These are phyloP conservation scores for Eucalyptus microcorys DNA, from an alignment of 345 rosid species.

Conservation along the genomic window DNA sequence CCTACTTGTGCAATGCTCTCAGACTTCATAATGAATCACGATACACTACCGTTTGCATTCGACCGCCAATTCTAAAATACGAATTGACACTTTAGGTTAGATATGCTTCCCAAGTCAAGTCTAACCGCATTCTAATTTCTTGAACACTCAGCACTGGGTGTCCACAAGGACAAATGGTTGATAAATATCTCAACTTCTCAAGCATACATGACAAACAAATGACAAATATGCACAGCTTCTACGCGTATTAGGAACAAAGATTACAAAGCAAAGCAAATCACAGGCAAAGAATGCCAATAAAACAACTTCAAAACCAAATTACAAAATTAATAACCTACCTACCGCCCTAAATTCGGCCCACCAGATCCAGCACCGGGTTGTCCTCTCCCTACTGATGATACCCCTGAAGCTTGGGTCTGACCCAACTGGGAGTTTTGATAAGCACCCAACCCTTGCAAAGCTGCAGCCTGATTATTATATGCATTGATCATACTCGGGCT, in stretches of 20 bases:
- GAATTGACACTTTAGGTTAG: background rate
- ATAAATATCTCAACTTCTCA: background rate
- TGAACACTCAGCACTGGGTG: background rate
- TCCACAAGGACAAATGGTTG: background rate
- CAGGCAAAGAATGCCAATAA: background rate
- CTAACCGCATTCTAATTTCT: background rate
- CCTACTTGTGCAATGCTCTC: background rate
- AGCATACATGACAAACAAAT: background rate
- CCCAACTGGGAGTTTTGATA: constrained; percentile 9
- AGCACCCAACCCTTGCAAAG: constrained; percentile 5
- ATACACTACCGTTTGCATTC: background rate
- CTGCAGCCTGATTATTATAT: constrained; percentile 7
- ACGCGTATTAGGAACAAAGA: background rate
- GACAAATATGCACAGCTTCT: background rate
- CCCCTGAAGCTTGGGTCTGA: constrained; percentile 3
- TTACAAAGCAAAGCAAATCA: background rate
- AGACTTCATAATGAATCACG: background rate
- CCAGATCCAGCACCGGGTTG: background rate
- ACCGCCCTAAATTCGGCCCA: background rate
- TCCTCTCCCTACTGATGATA: constrained; percentile 4
- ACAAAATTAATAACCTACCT: background rate
- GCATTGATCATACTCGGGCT: constrained; percentile 4
- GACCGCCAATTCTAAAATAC: background rate
- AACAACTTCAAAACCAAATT: background rate
- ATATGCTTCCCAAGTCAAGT: background rate